phyloP scores from a whole-genome alignment of 306 rosid genomes.

The Quercus robur region DNA sequence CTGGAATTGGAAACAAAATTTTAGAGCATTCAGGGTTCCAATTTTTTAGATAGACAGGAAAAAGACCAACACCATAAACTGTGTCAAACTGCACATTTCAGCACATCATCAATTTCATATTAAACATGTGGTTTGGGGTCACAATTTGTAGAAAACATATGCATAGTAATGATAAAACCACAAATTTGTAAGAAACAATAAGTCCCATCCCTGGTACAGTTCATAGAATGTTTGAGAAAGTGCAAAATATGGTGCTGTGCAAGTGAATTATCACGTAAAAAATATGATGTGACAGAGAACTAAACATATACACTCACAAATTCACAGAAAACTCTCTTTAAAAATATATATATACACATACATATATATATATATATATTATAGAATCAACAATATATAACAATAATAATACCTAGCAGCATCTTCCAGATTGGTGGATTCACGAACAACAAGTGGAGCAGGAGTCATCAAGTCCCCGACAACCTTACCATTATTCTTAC shows the following conservation, averaged over 20 bases:
- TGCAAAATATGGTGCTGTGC: too few species aligned
- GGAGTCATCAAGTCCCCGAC: conserved; percentile 97
- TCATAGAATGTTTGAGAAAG: too few species aligned
- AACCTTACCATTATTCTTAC: conserved; percentile 85
- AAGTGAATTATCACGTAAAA: background rate
- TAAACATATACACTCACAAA: background rate
- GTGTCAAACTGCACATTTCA: background rate
- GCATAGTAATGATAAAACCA: background rate
- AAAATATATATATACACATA: background rate
- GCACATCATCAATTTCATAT: background rate
- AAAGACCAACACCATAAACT: background rate
- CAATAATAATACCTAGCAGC: conserved; percentile 63
- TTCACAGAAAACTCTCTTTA: background rate
- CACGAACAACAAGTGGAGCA: conserved; percentile 81
- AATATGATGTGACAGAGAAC: background rate
- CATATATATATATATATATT: background rate
- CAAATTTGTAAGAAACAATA: background rate
- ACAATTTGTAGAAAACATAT: background rate
- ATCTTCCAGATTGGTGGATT: conserved; percentile 77
- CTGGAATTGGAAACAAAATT: conserved; percentile 29
- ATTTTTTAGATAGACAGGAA: background rate
- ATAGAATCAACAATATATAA: background rate
- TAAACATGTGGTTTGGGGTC: background rate
- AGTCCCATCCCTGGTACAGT: background rate
- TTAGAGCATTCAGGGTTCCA: background rate